Base-by-base conservation (phyloP, 371 early-diverging fungal species). In the Rhizomucor pusillus region DNA sequence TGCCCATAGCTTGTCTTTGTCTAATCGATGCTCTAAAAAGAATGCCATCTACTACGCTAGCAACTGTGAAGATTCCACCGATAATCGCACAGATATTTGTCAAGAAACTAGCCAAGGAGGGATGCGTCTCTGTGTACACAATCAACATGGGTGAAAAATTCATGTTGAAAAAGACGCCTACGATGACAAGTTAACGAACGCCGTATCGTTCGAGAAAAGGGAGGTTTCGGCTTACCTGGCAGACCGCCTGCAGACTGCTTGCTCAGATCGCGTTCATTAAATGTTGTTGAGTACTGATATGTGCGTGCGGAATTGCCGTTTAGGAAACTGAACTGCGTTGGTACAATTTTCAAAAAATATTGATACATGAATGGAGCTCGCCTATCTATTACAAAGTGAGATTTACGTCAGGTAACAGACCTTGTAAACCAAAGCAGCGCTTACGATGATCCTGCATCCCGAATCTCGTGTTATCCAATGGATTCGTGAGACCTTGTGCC, bases 91-190 rank as follows among this genome's bases (percentile, higher is more conserved):
- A 97, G 11, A 93, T 73, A 33, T 86, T 86, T 11, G 94, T 93
- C 46, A 98, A 65, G 63, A 97, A 93, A 55, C 86, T 86, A 12
- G 89, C 69, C 49, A 96, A 87, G 14, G 95, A 90, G 56, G 85
- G 84, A 47, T 83, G 80, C 33, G 79, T 73, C 74, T 98, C 92
- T 3, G 77, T 77, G 62, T 93, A 91, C 20, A 88, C 83, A 33
- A 98, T 88, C 25, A 89, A 77, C 95, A 98, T 95, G 4, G 98
- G 97, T 13, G 97, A 95, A 64, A 97, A 95, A 34, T 98, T 96
- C 67, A 85, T 91, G 69, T 91, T 87, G 70, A 98, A 91, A 67
- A 93, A 95, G 16, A 98, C 86, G 23, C 95, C 93, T 76, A 59
- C 9, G 5, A n/a, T 18, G 36, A 23, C 20, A 13, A 39, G 12